A percentile compares a stretch with the other conserved stretches of the same genome.
Conservation (phyloP, 208 protist species). For the Leishmania major region DNA sequence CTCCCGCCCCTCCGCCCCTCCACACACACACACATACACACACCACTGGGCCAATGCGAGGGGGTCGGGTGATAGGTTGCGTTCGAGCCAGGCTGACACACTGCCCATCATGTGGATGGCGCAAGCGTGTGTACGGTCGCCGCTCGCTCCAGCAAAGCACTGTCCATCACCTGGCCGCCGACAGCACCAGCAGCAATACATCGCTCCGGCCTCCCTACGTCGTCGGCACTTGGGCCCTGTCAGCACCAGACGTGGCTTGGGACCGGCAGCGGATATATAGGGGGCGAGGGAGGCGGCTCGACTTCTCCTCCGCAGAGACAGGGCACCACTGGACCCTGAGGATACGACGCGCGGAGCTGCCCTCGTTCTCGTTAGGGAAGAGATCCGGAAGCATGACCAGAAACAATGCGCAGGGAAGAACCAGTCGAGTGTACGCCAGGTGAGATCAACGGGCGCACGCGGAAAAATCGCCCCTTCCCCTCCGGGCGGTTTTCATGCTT, state of each 20-base stretch:
- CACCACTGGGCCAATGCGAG: not conserved
- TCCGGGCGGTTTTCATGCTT: not conserved
- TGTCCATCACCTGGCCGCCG: not conserved
- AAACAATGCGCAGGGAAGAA: not conserved
- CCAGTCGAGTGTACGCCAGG: not conserved
- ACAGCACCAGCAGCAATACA: not conserved
- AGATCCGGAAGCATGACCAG: not conserved
- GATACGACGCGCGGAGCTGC: not conserved
- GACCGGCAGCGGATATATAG: not conserved
- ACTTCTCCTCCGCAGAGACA: not conserved
- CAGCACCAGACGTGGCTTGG: not conserved
- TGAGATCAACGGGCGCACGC: not conserved
- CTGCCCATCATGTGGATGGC: not conserved
- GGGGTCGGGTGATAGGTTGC: not conserved
- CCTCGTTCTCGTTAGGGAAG: too few species aligned
- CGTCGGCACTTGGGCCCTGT: not conserved
- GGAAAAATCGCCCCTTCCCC: too few species aligned
- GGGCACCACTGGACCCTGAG: not conserved
- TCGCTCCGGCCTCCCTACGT: not conserved
- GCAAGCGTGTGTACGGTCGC: not conserved
- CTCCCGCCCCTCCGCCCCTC: too few species aligned
- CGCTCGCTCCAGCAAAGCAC: not conserved
- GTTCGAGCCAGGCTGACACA: not conserved
- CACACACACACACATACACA: not conserved
- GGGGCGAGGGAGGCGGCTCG: too few species aligned